Evolutionary conservation across 2,329 filamentous ascomycete species (phyloP).

Genomic region (Akanthomyces uredinophilus): DNA sequence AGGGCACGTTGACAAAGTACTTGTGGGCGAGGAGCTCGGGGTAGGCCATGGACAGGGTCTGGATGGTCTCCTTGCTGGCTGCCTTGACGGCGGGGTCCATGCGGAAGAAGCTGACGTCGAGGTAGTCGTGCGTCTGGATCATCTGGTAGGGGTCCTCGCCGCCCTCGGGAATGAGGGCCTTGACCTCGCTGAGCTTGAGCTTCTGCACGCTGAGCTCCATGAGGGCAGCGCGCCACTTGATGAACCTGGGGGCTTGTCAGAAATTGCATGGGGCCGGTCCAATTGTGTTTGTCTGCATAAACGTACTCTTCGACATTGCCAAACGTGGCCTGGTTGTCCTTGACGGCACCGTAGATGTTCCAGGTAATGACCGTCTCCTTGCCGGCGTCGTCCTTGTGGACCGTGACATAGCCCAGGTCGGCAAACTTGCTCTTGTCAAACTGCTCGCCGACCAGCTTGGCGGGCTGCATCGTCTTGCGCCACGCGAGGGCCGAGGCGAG

Average conservation of each 20-base stretch:
- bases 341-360: conserved; percentile 89
- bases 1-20: conserved; percentile 92
- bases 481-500: conserved; percentile 74
- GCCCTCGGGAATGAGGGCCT: conserved; percentile 64
- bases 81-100: conserved; percentile 72
- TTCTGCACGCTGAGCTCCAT: conserved; percentile 82
- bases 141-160: conserved; percentile 83
- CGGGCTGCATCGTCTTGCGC: conserved; percentile 71
- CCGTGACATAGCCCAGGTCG: conserved; percentile 74
- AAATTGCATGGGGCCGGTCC: background rate
- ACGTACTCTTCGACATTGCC: conserved; percentile 74
- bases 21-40: conserved; percentile 81
- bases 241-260: conserved; percentile 54
- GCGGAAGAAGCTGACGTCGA: conserved; percentile 78
- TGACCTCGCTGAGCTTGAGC: conserved; percentile 65
- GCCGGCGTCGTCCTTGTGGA: conserved; percentile 53
- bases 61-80: conserved; percentile 74
- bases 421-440: conserved; percentile 69
- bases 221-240: conserved; percentile 82
- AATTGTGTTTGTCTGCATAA: background rate
- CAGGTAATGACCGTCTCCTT: conserved; percentile 70
- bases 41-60: conserved; percentile 75
- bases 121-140: conserved; percentile 91
- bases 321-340: conserved; percentile 78
- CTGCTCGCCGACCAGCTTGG: conserved; percentile 56